These are phyloP conservation scores for Penicillium digitatum DNA, from an alignment of 2,329 filamentous ascomycete genomes.

Conservation along the genomic window DNA sequence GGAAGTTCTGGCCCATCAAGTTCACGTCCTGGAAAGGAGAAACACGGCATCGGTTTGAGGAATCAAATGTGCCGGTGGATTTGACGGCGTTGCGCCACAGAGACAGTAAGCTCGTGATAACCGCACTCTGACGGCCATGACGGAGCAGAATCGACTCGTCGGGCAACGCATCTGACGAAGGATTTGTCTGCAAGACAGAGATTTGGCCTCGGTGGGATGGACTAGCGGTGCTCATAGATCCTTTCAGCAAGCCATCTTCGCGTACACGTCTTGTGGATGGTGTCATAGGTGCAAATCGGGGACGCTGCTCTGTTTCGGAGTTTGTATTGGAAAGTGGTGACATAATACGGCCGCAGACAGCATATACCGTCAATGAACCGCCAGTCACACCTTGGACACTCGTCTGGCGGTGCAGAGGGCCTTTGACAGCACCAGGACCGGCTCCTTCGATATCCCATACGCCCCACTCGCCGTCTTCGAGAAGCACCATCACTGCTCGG, in stretches of 20 bases:
- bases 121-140: constrained; percentile 40
- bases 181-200: constrained; percentile 38
- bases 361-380: constrained; percentile 41
- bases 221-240: constrained; percentile 27
- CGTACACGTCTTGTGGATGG: constrained; percentile 47
- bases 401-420: constrained; percentile 37
- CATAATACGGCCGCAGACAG: constrained; percentile 41
- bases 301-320: constrained; percentile 30
- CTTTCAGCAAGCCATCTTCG: constrained; percentile 45
- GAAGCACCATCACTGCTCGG: constrained; percentile 43
- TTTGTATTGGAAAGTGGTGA: constrained; percentile 26
- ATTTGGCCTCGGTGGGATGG: constrained; percentile 41
- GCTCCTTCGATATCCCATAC: constrained; percentile 49
- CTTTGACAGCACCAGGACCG: constrained; percentile 40
- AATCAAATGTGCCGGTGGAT: constrained; percentile 38
- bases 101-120: constrained; percentile 43
- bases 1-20: constrained; percentile 41
- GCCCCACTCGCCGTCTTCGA: constrained; percentile 48
- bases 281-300: constrained; percentile 46
- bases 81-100: constrained; percentile 44
- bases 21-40: constrained; percentile 38
- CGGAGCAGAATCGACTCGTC: constrained; percentile 46
- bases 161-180: constrained; percentile 33
- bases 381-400: constrained; percentile 40
- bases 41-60: constrained; percentile 39